Evolutionary conservation across 23 red algal genomes (phyloP).

Genomic region (Rhodosorus marinus): DNA sequence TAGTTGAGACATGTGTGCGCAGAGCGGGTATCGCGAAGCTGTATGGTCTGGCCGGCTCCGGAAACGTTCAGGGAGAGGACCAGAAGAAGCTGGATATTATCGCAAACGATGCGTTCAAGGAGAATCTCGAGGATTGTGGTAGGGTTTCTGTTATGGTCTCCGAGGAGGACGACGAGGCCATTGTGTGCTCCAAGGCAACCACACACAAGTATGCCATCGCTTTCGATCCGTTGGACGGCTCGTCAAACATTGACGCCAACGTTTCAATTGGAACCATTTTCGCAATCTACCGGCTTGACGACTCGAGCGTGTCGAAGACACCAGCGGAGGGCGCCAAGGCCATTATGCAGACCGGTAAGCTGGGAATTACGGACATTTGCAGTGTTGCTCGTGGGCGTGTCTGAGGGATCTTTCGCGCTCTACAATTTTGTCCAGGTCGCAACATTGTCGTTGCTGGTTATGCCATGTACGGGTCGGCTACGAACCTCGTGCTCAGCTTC

Average conservation of each 20-base stretch:
- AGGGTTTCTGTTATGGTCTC: conserved; percentile 71
- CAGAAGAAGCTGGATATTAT: conserved; percentile 99
- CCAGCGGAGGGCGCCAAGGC: conserved; percentile 29
- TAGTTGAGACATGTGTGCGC: conserved; percentile 79
- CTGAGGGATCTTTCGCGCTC: no score
- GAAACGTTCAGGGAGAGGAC: conserved; percentile 96
- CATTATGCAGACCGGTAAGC: conserved; percentile 62
- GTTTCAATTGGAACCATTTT: conserved; percentile 99
- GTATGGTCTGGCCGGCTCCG: conserved; percentile 64
- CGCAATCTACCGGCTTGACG: conserved; percentile 59
- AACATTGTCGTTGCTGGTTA: conserved; percentile 91
- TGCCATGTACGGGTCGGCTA: conserved; percentile 81
- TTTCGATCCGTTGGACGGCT: conserved; percentile 96
- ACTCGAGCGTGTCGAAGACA: conserved; percentile 40
- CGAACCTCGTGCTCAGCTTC: conserved; percentile 87
- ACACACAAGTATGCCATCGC: conserved; percentile 77
- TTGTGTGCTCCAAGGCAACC: conserved; percentile 49
- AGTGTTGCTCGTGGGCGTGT: no score
- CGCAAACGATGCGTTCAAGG: conserved; percentile 95
- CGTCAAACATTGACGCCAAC: conserved; percentile 92
- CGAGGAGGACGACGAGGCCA: conserved; percentile 91
- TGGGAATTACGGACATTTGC: no score
- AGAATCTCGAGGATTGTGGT: conserved; percentile 64
- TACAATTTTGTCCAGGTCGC: no score
- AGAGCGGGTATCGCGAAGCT: conserved; percentile 92